phyloP scores from a whole-genome alignment of 2,329 filamentous ascomycete species.

The Knoxdaviesia capensis region DNA sequence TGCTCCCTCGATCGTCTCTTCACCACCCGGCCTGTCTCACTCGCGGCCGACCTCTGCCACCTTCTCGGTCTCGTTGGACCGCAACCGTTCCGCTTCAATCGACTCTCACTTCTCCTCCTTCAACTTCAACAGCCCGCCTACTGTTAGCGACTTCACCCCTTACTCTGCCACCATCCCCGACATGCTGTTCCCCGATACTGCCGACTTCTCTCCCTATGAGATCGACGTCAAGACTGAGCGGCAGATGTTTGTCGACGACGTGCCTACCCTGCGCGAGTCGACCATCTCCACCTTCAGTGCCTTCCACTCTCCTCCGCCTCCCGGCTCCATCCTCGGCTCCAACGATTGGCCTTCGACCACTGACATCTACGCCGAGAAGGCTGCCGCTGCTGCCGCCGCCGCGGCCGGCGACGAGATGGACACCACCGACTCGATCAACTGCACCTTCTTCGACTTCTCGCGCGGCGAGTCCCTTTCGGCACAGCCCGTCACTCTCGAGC shows the following conservation, averaged over 20 bases:
- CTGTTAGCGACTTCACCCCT: slow-evolving; percentile 32
- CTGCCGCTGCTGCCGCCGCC: neutral
- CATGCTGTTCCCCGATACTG: slow-evolving; percentile 16
- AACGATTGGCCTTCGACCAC: slow-evolving; percentile 52
- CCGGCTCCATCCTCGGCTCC: slow-evolving; percentile 44
- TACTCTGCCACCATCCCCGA: slow-evolving; percentile 18
- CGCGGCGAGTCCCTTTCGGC: slow-evolving; percentile 35
- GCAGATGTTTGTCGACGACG: slow-evolving; percentile 82
- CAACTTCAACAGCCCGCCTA: slow-evolving; percentile 46
- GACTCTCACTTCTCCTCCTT: slow-evolving; percentile 64
- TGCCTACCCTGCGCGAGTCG: slow-evolving; percentile 69
- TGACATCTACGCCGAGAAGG: slow-evolving; percentile 1
- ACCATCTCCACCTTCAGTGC: slow-evolving; percentile 85
- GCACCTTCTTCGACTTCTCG: slow-evolving; percentile 64
- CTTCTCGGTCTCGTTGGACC: slow-evolving; percentile 53
- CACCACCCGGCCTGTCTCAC: slow-evolving; percentile 61
- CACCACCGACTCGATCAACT: neutral
- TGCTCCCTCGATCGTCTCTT: slow-evolving; percentile 21
- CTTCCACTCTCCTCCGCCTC: slow-evolving; percentile 59
- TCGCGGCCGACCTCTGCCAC: slow-evolving; percentile 66
- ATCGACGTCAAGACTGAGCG: slow-evolving; percentile 91
- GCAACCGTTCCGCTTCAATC: slow-evolving; percentile 56
- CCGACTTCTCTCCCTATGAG: slow-evolving; percentile 59
- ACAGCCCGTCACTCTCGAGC: slow-evolving; percentile 50
- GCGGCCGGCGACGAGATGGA: slow-evolving; percentile 1